These are phyloP conservation scores for Fistulifera solaris DNA, from an alignment of 108 stramenopile species.

Conservation along the genomic window DNA sequence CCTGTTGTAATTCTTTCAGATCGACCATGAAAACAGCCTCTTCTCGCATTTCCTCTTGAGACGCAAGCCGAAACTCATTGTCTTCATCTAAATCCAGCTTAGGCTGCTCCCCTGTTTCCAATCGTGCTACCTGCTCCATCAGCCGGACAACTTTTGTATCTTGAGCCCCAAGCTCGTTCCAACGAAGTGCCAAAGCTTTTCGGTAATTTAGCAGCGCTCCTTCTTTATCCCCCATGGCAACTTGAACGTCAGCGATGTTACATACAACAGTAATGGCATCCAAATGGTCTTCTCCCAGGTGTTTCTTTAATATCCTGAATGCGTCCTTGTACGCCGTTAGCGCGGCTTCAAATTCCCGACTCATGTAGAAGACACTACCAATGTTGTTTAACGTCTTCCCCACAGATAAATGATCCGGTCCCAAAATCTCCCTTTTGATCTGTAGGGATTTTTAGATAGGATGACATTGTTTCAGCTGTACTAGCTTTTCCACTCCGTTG, in stretches of 20 bases:
- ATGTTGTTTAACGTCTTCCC: slow-evolving; percentile 70
- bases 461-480: slow-evolving; percentile 45
- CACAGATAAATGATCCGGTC: slow-evolving; percentile 52
- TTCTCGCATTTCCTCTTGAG: slow-evolving; percentile 3
- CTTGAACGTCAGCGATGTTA: slow-evolving; percentile 56
- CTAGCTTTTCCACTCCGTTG: slow-evolving; percentile 43
- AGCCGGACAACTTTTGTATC: slow-evolving; percentile 36
- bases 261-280: slow-evolving; percentile 63
- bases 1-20: slow-evolving; percentile 20
- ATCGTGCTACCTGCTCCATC: slow-evolving; percentile 43
- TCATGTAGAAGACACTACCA: slow-evolving; percentile 52
- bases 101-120: slow-evolving; percentile 33
- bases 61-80: not conserved
- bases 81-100: slow-evolving; percentile 13
- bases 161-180: slow-evolving; percentile 22
- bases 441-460: slow-evolving; percentile 47
- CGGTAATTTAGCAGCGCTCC: slow-evolving; percentile 11
- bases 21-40: slow-evolving; percentile 19
- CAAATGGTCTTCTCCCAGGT: slow-evolving; percentile 37
- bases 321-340: slow-evolving; percentile 49
- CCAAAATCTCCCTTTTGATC: slow-evolving; percentile 47
- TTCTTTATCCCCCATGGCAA: slow-evolving; percentile 15
- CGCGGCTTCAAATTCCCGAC: slow-evolving; percentile 38
- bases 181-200: slow-evolving; percentile 26
- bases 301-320: slow-evolving; percentile 30